Evolutionary conservation across 768 basidiomycete species (phyloP).

Genomic region (Amanita pallidorosea): DNA sequence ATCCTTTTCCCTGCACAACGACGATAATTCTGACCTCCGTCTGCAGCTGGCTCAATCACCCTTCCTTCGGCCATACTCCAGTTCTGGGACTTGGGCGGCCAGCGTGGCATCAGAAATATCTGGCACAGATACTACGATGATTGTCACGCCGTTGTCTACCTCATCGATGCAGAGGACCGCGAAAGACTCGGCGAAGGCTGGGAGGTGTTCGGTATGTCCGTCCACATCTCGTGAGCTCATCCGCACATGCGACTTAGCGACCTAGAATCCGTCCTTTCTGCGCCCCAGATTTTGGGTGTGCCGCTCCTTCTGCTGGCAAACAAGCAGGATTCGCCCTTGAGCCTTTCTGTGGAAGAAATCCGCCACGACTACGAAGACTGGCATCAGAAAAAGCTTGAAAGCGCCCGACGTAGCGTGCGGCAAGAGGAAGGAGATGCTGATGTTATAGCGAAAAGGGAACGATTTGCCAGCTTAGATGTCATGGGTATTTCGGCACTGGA

Average conservation of each 20-base stretch:
- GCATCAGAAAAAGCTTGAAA: slow-evolving; percentile 68
- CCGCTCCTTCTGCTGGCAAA: slow-evolving; percentile 91
- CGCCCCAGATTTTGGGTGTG: slow-evolving; percentile 82
- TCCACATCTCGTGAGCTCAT: not conserved
- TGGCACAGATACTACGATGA: slow-evolving; percentile 95
- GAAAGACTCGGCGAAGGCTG: slow-evolving; percentile 89
- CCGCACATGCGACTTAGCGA: slow-evolving; percentile 9
- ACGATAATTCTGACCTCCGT: not conserved
- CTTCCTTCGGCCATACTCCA: slow-evolving; percentile 90
- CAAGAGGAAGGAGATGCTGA: slow-evolving; percentile 36
- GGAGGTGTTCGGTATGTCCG: slow-evolving; percentile 85
- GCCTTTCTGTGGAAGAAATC: slow-evolving; percentile 84
- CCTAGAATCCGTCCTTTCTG: slow-evolving; percentile 74
- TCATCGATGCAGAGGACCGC: slow-evolving; percentile 87
- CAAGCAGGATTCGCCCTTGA: slow-evolving; percentile 81
- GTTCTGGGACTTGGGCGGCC: slow-evolving; percentile 97
- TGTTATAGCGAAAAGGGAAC: slow-evolving; percentile 32
- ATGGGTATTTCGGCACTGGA: slow-evolving; percentile 87
- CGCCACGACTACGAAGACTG: slow-evolving; percentile 82
- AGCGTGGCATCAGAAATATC: slow-evolving; percentile 86
- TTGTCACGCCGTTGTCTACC: slow-evolving; percentile 93
- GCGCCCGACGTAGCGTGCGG: slow-evolving; percentile 42
- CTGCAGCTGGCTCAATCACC: slow-evolving; percentile 79
- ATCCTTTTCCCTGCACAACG: slow-evolving; percentile 3
- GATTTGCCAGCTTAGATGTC: slow-evolving; percentile 73